These are phyloP conservation scores for Hanseniaspora clermontiae DNA, from an alignment of 805 yeast species.

Conservation along the genomic window DNA sequence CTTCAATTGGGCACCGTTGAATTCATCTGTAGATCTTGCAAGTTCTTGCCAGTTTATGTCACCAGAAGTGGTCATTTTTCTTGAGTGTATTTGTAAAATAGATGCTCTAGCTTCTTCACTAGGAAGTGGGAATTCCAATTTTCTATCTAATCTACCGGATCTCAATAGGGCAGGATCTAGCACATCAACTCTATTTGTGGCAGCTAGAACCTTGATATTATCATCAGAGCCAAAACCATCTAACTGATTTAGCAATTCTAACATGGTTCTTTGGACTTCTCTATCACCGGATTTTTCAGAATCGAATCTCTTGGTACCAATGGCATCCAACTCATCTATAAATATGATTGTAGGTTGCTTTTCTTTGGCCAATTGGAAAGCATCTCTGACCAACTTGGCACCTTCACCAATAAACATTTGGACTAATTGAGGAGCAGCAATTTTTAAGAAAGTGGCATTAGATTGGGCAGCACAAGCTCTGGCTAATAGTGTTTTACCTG, in stretches of 20 bases:
- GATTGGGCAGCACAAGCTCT: constrained; percentile 99
- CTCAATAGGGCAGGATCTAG: constrained; percentile 96
- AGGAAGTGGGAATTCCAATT: constrained; percentile 95
- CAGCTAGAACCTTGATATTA: constrained; percentile 92
- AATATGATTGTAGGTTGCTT: constrained; percentile 97
- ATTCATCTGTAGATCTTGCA: constrained; percentile 96
- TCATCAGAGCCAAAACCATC: constrained; percentile 98
- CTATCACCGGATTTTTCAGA: constrained; percentile 96
- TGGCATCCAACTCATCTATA: constrained; percentile 96
- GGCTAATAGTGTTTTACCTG: constrained; percentile 93
- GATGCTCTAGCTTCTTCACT: constrained; percentile 96
- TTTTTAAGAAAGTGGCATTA: constrained; percentile 87
- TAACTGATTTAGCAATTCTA: constrained; percentile 89
- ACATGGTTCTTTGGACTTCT: constrained; percentile 98
- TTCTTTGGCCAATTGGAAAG: constrained; percentile 93
- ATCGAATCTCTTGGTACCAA: constrained; percentile 96
- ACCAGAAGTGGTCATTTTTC: constrained; percentile 88
- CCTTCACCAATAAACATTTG: constrained; percentile 99
- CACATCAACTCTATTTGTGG: constrained; percentile 95
- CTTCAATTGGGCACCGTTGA: constrained; percentile 96
- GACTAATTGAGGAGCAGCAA: constrained; percentile 96
- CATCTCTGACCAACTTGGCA: constrained; percentile 93
- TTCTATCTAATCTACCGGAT: constrained; percentile 95
- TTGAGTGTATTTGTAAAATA: constrained; percentile 89
- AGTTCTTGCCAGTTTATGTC: constrained; percentile 95